Percentiles rank a stretch among this genome's conserved stretches.
These are phyloP conservation scores for Entomortierella beljakovae DNA, from an alignment of 192 early-diverging fungal genomes.

Conservation along the genomic window DNA sequence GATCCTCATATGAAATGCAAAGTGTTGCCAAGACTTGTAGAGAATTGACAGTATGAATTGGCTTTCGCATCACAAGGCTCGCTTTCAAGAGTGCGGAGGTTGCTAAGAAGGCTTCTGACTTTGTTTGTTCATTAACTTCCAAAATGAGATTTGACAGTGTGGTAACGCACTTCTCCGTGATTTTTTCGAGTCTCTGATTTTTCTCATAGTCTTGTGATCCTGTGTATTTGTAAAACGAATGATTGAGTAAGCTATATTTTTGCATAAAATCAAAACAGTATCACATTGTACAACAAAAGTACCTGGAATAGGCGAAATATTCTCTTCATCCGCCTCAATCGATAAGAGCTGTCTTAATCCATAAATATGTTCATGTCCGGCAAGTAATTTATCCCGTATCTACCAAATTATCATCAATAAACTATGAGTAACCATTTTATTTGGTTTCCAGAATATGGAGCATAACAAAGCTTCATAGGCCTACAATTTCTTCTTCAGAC, in stretches of 20 bases:
- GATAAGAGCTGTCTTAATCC: slow-evolving; percentile 8
- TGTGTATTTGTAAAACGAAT: background rate
- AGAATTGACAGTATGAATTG: slow-evolving; percentile 20
- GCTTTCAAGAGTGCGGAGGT: slow-evolving; percentile 4
- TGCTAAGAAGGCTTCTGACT: background rate
- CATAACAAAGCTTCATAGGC: background rate
- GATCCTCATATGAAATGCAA: slow-evolving; percentile 11
- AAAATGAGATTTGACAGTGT: slow-evolving; percentile 2
- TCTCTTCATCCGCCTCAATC: slow-evolving; percentile 22
- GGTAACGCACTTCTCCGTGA: slow-evolving; percentile 11
- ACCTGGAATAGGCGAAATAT: slow-evolving; percentile 12
- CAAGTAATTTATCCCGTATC: slow-evolving; percentile 32
- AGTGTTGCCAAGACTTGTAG: slow-evolving; percentile 19
- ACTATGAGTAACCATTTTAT: too few relatives aligned
- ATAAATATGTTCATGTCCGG: slow-evolving; percentile 6
- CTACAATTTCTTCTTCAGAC: slow-evolving; percentile 32
- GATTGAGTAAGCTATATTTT: background rate
- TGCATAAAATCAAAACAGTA: background rate
- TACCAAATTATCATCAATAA: slow-evolving; percentile 4
- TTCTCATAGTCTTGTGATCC: slow-evolving; percentile 1
- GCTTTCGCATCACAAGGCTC: slow-evolving; percentile 26
- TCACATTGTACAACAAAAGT: background rate
- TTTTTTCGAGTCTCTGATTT: slow-evolving; percentile 1
- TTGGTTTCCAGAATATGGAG: too few relatives aligned
- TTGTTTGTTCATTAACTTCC: background rate